Base-by-base conservation (phyloP, 305 asterid genomes). In the Fraxinus sp. region DNA sequence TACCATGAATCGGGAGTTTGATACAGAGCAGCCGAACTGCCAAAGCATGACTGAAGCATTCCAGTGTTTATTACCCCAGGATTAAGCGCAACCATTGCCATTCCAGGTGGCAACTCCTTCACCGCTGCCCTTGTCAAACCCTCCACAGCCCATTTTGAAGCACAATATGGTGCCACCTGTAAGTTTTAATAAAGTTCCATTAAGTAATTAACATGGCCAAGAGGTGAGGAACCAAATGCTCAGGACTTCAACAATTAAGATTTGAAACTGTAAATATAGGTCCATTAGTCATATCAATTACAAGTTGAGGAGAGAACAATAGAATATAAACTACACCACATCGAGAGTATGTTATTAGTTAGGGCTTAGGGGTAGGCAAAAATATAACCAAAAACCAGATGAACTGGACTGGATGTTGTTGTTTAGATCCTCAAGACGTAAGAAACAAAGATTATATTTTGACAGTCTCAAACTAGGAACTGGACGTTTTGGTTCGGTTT, bases 121-220 rank as follows among this genome's bases (percentile, higher is more conserved):
- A 97, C 98, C 59, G 89, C 93, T 35, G 98, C 88, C 85, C 90
- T 90, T 32, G 98, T 90, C 86, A 95, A 87, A 86, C 98, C 98
- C 81, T 95, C 98, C 37, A 94, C 87, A 33, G 98, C 98, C 98
- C 98, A 95, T 87, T 95, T 95, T 13, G 98, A 95, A 83, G 98
- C 97, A 86, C 98, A 95, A 86, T 95, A 95, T n/a, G 98, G 98
- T 68, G 98, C 98, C 70, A 95, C 98, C 98, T 95, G 84, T 30
- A 83, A 83, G 82, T 76, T 81, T 71, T 59, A 68, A 83, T 46
- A 70, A 84, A 75, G 71, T 78, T 68, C 80, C 87, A 84, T 41
- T 36, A 13, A 46, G 79, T 75, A 79, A 80, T 64, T 28, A 80
- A 80, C 79, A 43, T 79, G 81, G 68, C 77, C 72, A 73, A 78